Evolutionary conservation across 805 yeast genomes (phyloP), one percentile per base, ranked within the genome.

Genomic region (Millerago galiae): DNA sequence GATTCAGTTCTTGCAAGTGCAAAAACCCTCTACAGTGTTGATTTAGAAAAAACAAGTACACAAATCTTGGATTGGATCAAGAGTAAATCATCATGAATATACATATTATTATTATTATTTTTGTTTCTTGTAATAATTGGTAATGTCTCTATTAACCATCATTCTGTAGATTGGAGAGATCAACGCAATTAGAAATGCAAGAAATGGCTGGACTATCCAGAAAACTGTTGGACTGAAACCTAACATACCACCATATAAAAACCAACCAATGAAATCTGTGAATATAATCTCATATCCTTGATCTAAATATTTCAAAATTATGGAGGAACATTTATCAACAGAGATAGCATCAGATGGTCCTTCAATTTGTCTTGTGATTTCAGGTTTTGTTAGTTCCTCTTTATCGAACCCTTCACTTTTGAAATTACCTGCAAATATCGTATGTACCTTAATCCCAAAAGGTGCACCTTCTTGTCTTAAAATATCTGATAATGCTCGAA

Each of bases 351-450:
- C 60, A 5, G 95, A 83, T 1, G 95, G 72, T 1, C 98, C 99
- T 61, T 93, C 99, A 28, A 93, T 87, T 27, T 63, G 63, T 49
- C 71, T 76, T 1, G 97, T 89, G 43, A 93, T 86, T 9, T 70
- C 74, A 0, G 99, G 98, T 59, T 93, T 93, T 3, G 95, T 83
- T 43, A 65, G 62, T 58, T 90, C 83, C 61, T 93, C 99, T 45
- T 79, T 79, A 3, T 65, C 74, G 56, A 62, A 93, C 0, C 99
- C 99, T 60, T 90, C 98, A 49, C 95, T 81, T 37, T 71, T 75
- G 62, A 91, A 89, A 58, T 88, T 89, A 0, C 99, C 99, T 0
- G 98, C 95, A 54, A 78, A 81, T 0, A 88, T 78, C 46, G 87
- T 79, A 5, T 83, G 74, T 0, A 93, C 84, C 24, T 82, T 65